A percentile compares a stretch with the other conserved stretches of the same genome.
Conservation (phyloP, 1,284 basidiomycete genomes). For the Irpex sp. region DNA sequence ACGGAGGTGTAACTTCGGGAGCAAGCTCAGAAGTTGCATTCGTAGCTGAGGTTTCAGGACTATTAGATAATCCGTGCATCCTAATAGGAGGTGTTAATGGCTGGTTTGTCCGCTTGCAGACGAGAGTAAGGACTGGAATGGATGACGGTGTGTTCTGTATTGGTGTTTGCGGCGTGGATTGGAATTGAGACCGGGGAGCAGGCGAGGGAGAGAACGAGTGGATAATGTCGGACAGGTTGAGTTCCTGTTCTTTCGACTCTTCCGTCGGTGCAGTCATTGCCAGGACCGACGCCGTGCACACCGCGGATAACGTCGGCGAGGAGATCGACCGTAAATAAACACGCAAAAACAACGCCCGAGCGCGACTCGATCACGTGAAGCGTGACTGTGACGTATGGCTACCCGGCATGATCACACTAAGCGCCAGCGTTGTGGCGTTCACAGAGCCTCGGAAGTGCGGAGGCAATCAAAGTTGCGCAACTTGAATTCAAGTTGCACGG, state of each 20-base stretch:
- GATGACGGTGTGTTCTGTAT: neutral
- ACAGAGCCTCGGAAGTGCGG: neutral
- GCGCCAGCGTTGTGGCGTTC: neutral
- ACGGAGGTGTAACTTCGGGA: neutral
- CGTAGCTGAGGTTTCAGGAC: no score
- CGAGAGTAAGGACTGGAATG: neutral
- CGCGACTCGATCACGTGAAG: neutral
- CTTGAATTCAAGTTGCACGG: neutral
- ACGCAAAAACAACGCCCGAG: neutral
- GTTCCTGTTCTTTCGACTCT: neutral
- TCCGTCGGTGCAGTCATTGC: neutral
- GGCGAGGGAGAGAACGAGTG: neutral
- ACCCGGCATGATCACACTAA: neutral
- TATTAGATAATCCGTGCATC: neutral
- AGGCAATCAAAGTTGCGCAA: neutral
- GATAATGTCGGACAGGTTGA: neutral
- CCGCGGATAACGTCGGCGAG: neutral
- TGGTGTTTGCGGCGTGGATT: neutral
- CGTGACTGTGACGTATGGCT: neutral
- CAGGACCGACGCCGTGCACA: neutral
- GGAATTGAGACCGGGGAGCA: neutral
- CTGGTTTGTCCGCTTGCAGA: neutral
- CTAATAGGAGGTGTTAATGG: neutral
- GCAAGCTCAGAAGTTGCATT: no score
- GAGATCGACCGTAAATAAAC: neutral